Percentiles rank a stretch among this genome's conserved stretches.
Evolutionary conservation across 768 basidiomycete genomes (phyloP).

Genomic region (Trametes gibbosa): DNA sequence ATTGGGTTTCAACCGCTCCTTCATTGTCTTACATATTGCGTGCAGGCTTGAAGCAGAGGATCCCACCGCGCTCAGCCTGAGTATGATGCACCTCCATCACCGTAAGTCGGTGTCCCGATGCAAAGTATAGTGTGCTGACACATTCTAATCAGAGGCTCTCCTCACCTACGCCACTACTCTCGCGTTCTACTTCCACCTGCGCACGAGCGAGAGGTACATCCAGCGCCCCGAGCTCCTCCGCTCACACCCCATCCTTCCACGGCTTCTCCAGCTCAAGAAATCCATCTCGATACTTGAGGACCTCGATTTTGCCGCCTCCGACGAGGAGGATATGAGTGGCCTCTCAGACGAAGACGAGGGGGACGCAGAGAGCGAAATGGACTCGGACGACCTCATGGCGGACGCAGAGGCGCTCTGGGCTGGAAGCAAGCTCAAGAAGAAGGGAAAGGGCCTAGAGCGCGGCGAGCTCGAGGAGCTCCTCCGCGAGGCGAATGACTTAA

Average conservation of each 20-base stretch:
- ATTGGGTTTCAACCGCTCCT: neutral
- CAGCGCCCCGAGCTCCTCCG: constrained; percentile 60
- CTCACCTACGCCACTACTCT: constrained; percentile 88
- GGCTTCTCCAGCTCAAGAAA: constrained; percentile 81
- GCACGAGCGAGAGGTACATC: constrained; percentile 62
- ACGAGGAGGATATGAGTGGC: constrained; percentile 38
- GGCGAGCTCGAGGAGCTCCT: constrained; percentile 58
- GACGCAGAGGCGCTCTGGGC: constrained; percentile 20
- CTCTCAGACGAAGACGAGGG: constrained; percentile 23
- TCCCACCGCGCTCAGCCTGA: constrained; percentile 54
- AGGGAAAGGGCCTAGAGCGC: constrained; percentile 33
- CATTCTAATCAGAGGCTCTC: constrained; percentile 62
- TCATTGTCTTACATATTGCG: neutral
- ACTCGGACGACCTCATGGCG: constrained; percentile 10
- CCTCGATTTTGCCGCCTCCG: constrained; percentile 66
- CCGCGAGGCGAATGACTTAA: constrained; percentile 42
- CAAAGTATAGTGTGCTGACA: neutral
- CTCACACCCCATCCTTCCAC: constrained; percentile 67
- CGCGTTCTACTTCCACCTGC: constrained; percentile 90
- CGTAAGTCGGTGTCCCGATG: constrained; percentile 51
- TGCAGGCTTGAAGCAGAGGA: constrained; percentile 48
- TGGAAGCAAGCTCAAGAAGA: constrained; percentile 12
- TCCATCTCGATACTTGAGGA: constrained; percentile 79
- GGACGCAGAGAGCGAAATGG: constrained; percentile 29
- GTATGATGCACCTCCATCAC: constrained; percentile 83